Evolutionary conservation across 108 stramenopile genomes (phyloP).

Genomic region (Skeletonema menzelii): DNA sequence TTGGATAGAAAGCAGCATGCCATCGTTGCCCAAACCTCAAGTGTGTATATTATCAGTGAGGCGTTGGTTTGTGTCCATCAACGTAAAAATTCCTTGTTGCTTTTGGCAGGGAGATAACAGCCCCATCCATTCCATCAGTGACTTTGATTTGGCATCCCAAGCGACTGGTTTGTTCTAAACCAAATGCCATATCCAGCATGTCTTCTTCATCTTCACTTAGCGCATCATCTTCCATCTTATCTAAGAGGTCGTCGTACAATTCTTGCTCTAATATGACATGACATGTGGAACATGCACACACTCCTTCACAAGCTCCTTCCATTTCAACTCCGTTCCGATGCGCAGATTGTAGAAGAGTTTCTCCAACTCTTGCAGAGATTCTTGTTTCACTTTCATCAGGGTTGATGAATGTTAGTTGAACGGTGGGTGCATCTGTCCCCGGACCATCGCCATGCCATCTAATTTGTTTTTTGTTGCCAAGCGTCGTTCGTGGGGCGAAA

Average conservation of each 20-base stretch:
- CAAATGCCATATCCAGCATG: conserved; percentile 99
- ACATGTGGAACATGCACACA: conserved; percentile 96
- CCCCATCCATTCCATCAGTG: conserved; percentile 88
- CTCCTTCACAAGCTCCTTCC: conserved; percentile 98
- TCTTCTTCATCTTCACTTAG: conserved; percentile 91
- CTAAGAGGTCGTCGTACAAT: conserved; percentile 76
- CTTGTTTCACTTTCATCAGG: conserved; percentile 49
- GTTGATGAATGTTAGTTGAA: conserved; percentile 64
- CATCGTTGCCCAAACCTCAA: background rate
- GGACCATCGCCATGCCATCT: conserved; percentile 68
- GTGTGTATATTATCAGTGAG: conserved; percentile 66
- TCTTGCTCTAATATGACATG: conserved; percentile 91
- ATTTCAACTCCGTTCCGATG: conserved; percentile 84
- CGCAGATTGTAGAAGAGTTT: conserved; percentile 79
- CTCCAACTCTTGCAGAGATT: conserved; percentile 69
- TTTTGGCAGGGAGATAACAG: conserved; percentile 84
- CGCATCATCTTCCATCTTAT: conserved; percentile 61
- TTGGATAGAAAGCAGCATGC: background rate
- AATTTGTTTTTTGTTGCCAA: conserved; percentile 13
- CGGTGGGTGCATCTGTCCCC: conserved; percentile 72
- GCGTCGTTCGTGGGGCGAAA: background rate
- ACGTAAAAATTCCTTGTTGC: conserved; percentile 98
- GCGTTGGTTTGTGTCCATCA: conserved; percentile 97
- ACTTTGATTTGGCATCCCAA: conserved; percentile 95
- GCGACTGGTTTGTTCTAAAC: conserved; percentile 91